Conservation (phyloP, 2,329 filamentous ascomycete genomes). For the Clonostachys sp. region DNA sequence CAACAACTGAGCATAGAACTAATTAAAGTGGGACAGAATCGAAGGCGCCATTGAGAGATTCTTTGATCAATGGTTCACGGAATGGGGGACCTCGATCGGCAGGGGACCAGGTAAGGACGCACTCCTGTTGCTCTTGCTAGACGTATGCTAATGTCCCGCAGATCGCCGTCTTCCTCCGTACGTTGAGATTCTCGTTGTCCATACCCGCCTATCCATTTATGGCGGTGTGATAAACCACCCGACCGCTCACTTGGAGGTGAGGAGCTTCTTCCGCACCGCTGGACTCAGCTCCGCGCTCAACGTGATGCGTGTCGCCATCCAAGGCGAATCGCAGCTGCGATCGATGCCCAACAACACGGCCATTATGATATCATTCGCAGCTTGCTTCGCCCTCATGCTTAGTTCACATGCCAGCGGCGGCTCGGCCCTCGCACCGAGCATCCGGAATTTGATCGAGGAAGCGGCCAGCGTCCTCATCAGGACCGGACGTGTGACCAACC, state of each 20-base stretch:
- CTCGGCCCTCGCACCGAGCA: conserved; percentile 57
- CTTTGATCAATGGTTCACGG: conserved; percentile 60
- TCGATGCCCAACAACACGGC: conserved; percentile 78
- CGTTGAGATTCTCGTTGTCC: conserved; percentile 69
- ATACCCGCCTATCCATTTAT: conserved; percentile 71
- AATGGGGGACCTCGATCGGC: conserved; percentile 55
- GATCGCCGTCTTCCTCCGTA: conserved; percentile 62
- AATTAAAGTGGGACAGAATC: conserved; percentile 27
- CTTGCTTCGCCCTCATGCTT: conserved; percentile 63
- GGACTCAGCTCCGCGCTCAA: conserved; percentile 70
- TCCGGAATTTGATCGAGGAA: conserved; percentile 62
- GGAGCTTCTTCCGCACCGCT: conserved; percentile 68
- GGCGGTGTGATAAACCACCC: conserved; percentile 71
- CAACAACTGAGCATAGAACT: conserved; percentile 2
- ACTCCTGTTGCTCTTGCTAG: conserved; percentile 8
- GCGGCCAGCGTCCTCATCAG: conserved; percentile 64
- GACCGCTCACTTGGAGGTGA: conserved; percentile 65
- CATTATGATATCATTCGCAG: conserved; percentile 75
- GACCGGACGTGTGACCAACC: conserved; percentile 60
- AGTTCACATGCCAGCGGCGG: conserved; percentile 53
- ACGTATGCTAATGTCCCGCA: conserved; percentile 8
- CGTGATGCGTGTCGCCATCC: conserved; percentile 68
- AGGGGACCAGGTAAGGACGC: conserved; percentile 39
- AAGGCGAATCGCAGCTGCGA: conserved; percentile 63
- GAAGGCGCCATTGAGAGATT: conserved; percentile 60